A percentile compares a stretch with the other conserved stretches of the same genome.
Conservation (phyloP, 2,329 filamentous ascomycete genomes). For the Diplodia corticola region DNA sequence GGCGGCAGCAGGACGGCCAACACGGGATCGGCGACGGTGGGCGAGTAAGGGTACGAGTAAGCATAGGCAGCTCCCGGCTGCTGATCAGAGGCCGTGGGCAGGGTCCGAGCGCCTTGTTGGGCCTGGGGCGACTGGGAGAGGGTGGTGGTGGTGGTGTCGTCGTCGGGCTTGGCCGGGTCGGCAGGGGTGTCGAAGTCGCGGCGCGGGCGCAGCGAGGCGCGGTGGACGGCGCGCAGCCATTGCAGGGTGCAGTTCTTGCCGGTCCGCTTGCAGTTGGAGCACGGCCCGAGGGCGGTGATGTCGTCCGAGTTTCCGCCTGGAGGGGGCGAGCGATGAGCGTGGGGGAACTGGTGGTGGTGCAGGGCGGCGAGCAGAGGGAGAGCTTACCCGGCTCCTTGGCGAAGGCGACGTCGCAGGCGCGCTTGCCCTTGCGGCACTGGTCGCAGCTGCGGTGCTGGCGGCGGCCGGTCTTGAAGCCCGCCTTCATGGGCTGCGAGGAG, state of each 20-base stretch:
- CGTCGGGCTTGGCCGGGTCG: neutral
- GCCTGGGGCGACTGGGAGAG: neutral
- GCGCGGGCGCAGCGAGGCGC: conserved; percentile 7
- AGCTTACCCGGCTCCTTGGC: conserved; percentile 31
- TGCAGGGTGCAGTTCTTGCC: conserved; percentile 49
- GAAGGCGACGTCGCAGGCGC: conserved; percentile 47
- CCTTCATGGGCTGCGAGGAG: conserved; percentile 6
- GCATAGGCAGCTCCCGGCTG: neutral
- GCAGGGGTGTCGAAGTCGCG: neutral
- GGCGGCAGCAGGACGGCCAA: neutral
- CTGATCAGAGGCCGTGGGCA: neutral
- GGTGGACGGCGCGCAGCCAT: conserved; percentile 39
- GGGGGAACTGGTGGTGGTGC: neutral
- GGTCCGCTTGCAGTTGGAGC: conserved; percentile 47
- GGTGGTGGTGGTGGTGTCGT: neutral
- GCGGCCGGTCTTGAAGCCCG: conserved; percentile 35
- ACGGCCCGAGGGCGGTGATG: conserved; percentile 38
- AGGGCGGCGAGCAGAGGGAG: neutral
- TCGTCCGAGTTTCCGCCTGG: conserved; percentile 32
- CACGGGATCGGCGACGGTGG: conserved; percentile 10
- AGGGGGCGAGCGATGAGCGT: neutral
- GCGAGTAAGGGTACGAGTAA: conserved; percentile 15
- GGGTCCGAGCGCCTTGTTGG: neutral
- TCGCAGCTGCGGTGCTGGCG: conserved; percentile 50
- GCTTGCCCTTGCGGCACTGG: conserved; percentile 49